These are phyloP conservation scores for Glycyrrhiza uralensis DNA, from an alignment of 306 rosid genomes.

Conservation along the genomic window DNA sequence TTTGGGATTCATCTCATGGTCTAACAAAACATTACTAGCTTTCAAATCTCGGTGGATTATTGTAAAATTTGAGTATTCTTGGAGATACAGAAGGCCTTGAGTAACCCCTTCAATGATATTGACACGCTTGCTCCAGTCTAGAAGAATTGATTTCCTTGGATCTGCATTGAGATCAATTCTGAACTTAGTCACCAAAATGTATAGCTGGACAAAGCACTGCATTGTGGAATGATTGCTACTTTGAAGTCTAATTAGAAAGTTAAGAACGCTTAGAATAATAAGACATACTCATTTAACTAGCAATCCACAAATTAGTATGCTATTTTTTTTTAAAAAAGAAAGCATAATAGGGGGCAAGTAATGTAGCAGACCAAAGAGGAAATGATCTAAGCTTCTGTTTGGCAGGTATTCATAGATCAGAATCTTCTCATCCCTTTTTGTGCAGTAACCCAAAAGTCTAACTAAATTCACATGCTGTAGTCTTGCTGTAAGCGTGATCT, in stretches of 20 bases:
- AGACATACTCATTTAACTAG: not conserved
- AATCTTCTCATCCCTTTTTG: constrained; percentile 45
- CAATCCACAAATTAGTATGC: not conserved
- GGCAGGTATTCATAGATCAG: constrained; percentile 51
- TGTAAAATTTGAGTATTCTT: constrained; percentile 69
- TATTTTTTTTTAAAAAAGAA: not conserved
- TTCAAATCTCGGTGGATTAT: constrained; percentile 68
- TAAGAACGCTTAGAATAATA: not conserved
- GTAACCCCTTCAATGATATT: constrained; percentile 61
- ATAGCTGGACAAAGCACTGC: not conserved
- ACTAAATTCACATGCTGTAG: constrained; percentile 58
- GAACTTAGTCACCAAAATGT: not conserved
- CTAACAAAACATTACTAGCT: constrained; percentile 56
- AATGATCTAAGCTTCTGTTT: constrained; percentile 49
- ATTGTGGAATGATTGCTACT: not conserved
- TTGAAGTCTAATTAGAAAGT: not conserved
- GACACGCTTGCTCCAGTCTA: constrained; percentile 52
- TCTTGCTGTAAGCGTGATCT: constrained; percentile 44
- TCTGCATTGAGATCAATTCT: constrained; percentile 38
- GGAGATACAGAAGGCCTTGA: constrained; percentile 78
- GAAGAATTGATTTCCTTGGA: constrained; percentile 23
- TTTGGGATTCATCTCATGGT: constrained; percentile 53
- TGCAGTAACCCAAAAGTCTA: constrained; percentile 49
- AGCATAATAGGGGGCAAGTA: not conserved
- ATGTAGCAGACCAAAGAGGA: constrained; percentile 43